Conservation (phyloP, 768 basidiomycete species). For the Phylloporus arenicola region DNA sequence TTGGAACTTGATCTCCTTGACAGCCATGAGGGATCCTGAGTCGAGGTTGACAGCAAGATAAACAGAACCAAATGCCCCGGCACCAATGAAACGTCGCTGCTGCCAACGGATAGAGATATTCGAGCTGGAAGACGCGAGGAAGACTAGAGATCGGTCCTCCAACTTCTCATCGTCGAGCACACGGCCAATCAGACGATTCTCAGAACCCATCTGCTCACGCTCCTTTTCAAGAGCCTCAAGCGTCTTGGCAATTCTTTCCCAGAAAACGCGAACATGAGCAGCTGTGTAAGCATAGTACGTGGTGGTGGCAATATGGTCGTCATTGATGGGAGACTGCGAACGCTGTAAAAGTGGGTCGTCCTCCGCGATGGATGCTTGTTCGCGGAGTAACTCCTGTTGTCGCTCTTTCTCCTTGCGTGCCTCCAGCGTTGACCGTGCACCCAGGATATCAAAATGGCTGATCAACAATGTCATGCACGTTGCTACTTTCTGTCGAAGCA, state of each 20-base stretch:
- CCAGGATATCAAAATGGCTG: slow-evolving; percentile 96
- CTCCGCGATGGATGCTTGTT: slow-evolving; percentile 48
- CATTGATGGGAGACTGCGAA: slow-evolving; percentile 34
- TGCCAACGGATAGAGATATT: slow-evolving; percentile 98
- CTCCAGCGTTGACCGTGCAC: slow-evolving; percentile 83
- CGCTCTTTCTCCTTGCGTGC: slow-evolving; percentile 87
- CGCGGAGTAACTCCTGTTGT: slow-evolving; percentile 56
- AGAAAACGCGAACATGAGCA: slow-evolving; percentile 64
- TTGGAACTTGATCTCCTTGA: slow-evolving; percentile 97
- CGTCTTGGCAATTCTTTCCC: slow-evolving; percentile 63
- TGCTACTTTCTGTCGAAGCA: slow-evolving; percentile 87
- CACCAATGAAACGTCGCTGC: slow-evolving; percentile 95
- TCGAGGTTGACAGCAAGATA: slow-evolving; percentile 97
- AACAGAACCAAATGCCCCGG: slow-evolving; percentile 99
- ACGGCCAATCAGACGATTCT: slow-evolving; percentile 78
- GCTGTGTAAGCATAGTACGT: slow-evolving; percentile 49
- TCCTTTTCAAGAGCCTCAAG: slow-evolving; percentile 61
- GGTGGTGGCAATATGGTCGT: slow-evolving; percentile 24
- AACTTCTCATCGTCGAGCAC: slow-evolving; percentile 91
- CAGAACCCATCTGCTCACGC: slow-evolving; percentile 54
- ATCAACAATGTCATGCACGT: slow-evolving; percentile 96
- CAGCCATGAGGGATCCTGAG: slow-evolving; percentile 94
- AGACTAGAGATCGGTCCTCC: slow-evolving; percentile 90
- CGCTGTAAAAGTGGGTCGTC: slow-evolving; percentile 36
- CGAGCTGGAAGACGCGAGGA: slow-evolving; percentile 91